Evolutionary conservation across 768 basidiomycete species (phyloP).

Genomic region (Xerocomellus dryophilus): DNA sequence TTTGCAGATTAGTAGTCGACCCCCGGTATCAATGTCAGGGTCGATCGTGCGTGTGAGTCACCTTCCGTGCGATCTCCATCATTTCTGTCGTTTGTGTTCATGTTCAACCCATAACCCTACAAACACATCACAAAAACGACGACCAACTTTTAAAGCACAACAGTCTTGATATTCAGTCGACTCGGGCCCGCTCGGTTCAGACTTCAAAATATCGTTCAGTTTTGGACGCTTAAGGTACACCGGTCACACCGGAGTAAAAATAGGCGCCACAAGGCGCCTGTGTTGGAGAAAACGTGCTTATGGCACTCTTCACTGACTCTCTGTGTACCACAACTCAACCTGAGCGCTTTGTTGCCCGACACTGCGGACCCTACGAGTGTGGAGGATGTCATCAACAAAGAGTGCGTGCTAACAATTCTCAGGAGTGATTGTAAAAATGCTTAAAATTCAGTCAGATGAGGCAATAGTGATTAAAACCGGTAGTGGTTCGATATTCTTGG

Average conservation of each 20-base stretch:
- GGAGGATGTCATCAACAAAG: neutral
- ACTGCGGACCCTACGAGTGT: neutral
- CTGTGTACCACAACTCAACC: neutral
- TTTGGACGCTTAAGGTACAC: no score
- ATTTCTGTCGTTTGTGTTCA: constrained; percentile 44
- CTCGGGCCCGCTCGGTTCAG: no score
- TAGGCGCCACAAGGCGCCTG: neutral
- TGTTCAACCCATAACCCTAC: neutral
- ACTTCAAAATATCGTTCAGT: no score
- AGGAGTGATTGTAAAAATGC: neutral
- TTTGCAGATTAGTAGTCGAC: no score
- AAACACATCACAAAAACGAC: neutral
- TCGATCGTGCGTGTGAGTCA: constrained; percentile 76
- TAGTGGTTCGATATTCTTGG: neutral
- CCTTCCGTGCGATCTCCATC: constrained; percentile 44
- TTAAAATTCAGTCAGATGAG: neutral
- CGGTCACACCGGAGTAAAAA: neutral
- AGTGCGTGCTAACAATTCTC: neutral
- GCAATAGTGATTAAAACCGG: neutral
- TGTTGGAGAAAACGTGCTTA: neutral
- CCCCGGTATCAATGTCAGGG: constrained; percentile 91
- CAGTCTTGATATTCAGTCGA: no score
- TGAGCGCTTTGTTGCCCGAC: neutral
- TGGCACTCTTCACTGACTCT: neutral
- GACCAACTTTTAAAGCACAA: constrained; percentile 84